Percentiles rank a stretch among this genome's conserved stretches.
Conservation (phyloP, 352 stramenopile species). For the Globisporangium spinosum region DNA sequence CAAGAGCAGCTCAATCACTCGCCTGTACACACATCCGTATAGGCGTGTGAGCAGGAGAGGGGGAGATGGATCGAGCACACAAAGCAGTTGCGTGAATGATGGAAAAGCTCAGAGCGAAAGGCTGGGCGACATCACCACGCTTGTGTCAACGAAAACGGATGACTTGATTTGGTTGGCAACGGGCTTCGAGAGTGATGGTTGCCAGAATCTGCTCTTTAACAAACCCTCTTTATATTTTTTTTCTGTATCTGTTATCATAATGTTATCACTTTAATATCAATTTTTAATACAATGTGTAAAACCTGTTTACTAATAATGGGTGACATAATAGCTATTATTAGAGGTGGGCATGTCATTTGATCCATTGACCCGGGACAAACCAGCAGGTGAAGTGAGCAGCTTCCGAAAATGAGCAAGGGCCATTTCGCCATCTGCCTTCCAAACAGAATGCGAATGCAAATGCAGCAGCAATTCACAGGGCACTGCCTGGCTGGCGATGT, state of each 20-base stretch:
- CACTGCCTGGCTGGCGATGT: not conserved
- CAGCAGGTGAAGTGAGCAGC: not conserved
- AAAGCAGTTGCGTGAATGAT: slow-evolving; percentile 4
- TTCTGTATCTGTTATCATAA: no score
- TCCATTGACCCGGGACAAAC: not conserved
- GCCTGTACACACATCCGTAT: slow-evolving; percentile 1
- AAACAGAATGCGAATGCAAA: not conserved
- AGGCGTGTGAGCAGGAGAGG: not conserved
- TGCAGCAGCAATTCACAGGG: not conserved
- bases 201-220: not conserved
- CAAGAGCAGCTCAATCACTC: not conserved
- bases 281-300: no score
- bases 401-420: not conserved
- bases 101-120: not conserved
- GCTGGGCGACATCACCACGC: not conserved
- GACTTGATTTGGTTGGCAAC: slow-evolving; percentile 1
- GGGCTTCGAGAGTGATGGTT: not conserved
- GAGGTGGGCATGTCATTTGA: not conserved
- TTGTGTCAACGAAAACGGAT: slow-evolving; percentile 2
- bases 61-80: not conserved
- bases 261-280: no score
- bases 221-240: not conserved
- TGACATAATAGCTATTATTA: not conserved
- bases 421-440: not conserved
- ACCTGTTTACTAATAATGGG: not conserved